Evolutionary conservation across 2,329 filamentous ascomycete genomes (phyloP).

Genomic region (Triangularia setosa): DNA sequence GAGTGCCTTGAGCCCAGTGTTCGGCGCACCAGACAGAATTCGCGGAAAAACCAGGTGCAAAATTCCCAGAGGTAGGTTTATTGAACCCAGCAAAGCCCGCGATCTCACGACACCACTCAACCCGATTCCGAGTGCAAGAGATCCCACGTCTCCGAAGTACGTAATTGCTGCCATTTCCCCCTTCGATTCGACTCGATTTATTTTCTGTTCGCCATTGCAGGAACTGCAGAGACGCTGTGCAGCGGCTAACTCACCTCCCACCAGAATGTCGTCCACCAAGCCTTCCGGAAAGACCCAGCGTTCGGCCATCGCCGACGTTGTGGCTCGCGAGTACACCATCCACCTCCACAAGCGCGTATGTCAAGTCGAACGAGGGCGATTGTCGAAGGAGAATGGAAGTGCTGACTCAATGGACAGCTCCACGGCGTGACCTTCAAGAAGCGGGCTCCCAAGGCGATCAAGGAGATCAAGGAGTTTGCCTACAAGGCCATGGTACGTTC

Average conservation of each 20-base stretch:
- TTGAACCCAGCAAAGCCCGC: conserved; percentile 24
- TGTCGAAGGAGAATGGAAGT: conserved; percentile 19
- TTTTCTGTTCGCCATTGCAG: not conserved
- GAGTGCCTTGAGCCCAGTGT: conserved; percentile 23
- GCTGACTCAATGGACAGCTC: conserved; percentile 58
- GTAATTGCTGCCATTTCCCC: conserved; percentile 16
- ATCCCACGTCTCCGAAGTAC: conserved; percentile 33
- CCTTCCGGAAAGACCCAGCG: conserved; percentile 66
- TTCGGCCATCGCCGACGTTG: conserved; percentile 98
- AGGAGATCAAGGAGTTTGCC: conserved; percentile 98
- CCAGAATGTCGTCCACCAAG: conserved; percentile 61
- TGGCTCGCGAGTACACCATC: conserved; percentile 99
- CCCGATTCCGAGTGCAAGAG: conserved; percentile 29
- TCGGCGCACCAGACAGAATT: conserved; percentile 27
- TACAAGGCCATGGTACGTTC: conserved; percentile 87
- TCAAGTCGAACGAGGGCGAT: conserved; percentile 33
- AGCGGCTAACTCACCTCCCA: conserved; percentile 30
- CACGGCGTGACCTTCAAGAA: conserved; percentile 99
- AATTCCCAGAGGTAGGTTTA: conserved; percentile 27
- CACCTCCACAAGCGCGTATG: conserved; percentile 99
- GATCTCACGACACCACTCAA: conserved; percentile 26
- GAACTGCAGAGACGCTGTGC: not conserved
- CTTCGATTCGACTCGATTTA: conserved; percentile 14
- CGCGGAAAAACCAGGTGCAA: conserved; percentile 27
- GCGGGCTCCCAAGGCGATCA: conserved; percentile 95